These are phyloP conservation scores for Termitomyces sp. DNA, from an alignment of 768 basidiomycete species.

Conservation along the genomic window DNA sequence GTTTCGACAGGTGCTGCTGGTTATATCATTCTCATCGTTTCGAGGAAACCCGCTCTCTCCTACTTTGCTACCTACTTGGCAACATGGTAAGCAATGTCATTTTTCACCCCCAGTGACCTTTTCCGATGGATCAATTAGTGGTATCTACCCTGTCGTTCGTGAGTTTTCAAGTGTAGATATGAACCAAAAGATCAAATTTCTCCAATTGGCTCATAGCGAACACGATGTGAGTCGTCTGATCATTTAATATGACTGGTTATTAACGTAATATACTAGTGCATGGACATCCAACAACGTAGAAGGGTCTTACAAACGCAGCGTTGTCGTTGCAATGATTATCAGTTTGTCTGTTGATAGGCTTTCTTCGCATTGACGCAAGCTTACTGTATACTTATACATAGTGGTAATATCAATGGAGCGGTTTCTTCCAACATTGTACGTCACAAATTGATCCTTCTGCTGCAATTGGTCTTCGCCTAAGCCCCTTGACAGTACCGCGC, in stretches of 20 bases:
- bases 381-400: slow-evolving; percentile 16
- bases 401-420: slow-evolving; percentile 73
- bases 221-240: slow-evolving; percentile 29
- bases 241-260: background rate
- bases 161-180: slow-evolving; percentile 19
- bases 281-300: slow-evolving; percentile 70
- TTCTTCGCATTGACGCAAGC: background rate
- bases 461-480: background rate
- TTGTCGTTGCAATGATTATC: slow-evolving; percentile 65
- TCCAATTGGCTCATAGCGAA: slow-evolving; percentile 37
- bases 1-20: slow-evolving; percentile 41
- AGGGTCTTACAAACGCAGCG: slow-evolving; percentile 71
- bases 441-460: slow-evolving; percentile 6
- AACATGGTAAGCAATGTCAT: slow-evolving; percentile 41
- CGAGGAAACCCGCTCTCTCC: slow-evolving; percentile 56
- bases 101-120: background rate
- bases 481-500: slow-evolving; percentile 50
- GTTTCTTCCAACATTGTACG: slow-evolving; percentile 70
- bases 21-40: slow-evolving; percentile 65
- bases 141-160: slow-evolving; percentile 73
- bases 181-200: background rate
- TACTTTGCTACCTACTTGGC: slow-evolving; percentile 72
- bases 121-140: slow-evolving; percentile 28
- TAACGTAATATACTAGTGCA: slow-evolving; percentile 24
- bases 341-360: slow-evolving; percentile 38